Evolutionary conservation across 768 basidiomycete genomes (phyloP).

Genomic region (Naganishia vishniacii): DNA sequence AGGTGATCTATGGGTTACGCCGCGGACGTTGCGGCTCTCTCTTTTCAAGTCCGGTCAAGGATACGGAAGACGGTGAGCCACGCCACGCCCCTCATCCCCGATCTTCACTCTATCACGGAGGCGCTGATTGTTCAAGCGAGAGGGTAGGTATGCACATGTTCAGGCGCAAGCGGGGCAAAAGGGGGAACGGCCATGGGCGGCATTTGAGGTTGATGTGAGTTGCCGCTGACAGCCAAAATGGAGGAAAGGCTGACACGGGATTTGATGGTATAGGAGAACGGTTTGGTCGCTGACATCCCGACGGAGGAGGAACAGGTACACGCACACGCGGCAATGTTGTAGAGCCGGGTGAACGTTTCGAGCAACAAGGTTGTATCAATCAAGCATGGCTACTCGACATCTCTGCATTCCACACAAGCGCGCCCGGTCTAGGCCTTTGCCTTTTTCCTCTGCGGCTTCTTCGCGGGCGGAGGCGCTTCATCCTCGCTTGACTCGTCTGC

Average conservation of each 20-base stretch:
- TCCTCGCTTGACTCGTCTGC: conserved; percentile 43
- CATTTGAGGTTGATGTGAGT: conserved; percentile 44
- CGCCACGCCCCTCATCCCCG: no score
- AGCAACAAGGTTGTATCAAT: neutral
- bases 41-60: conserved; percentile 39
- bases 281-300: neutral
- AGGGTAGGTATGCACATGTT: conserved; percentile 15
- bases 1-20: conserved; percentile 45
- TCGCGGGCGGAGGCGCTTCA: conserved; percentile 14
- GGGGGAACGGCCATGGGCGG: conserved; percentile 35
- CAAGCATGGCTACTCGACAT: neutral
- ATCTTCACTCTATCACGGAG: no score
- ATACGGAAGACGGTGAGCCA: conserved; percentile 39
- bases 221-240: no score
- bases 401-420: no score
- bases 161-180: conserved; percentile 21
- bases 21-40: conserved; percentile 37
- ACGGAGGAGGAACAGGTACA: neutral
- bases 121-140: no score
- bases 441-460: conserved; percentile 22
- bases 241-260: no score
- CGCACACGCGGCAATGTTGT: no score
- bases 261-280: conserved; percentile 5
- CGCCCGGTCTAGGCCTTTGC: neutral
- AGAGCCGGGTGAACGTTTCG: neutral